Percentiles rank a stretch among this genome's conserved stretches.
Evolutionary conservation across 2,329 filamentous ascomycete species (phyloP).

Genomic region (Domatiomyces globalis): DNA sequence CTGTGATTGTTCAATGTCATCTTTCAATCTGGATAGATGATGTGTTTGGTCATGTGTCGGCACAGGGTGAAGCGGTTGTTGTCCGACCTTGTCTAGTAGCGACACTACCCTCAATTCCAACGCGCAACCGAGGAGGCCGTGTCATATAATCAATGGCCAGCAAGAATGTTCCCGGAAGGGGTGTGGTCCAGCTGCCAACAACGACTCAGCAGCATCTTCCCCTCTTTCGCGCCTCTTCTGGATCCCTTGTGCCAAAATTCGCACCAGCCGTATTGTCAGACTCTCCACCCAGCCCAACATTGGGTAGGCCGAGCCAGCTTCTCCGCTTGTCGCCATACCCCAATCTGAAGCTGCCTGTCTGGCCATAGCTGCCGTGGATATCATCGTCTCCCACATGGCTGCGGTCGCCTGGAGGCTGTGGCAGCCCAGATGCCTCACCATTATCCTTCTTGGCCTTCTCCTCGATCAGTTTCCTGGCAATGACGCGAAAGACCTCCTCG

Average conservation of each 20-base stretch:
- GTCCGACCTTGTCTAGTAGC: too few species aligned
- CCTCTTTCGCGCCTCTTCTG: slow-evolving; percentile 20
- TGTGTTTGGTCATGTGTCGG: too few species aligned
- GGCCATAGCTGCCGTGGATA: slow-evolving; percentile 21
- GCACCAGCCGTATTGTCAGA: slow-evolving; percentile 22
- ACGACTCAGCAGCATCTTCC: slow-evolving; percentile 29
- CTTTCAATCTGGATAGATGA: too few species aligned
- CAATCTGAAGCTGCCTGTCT: slow-evolving; percentile 46
- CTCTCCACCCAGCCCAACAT: slow-evolving; percentile 23
- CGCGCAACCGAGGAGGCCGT: too few species aligned
- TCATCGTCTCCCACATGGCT: slow-evolving; percentile 19
- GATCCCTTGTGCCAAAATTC: slow-evolving; percentile 21
- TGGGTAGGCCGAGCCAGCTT: slow-evolving; percentile 52
- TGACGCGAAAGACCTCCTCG: slow-evolving; percentile 87
- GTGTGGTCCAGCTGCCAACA: too few species aligned
- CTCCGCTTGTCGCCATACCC: slow-evolving; percentile 43
- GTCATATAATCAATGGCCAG: too few species aligned
- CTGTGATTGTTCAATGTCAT: too few species aligned
- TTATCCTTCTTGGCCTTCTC: slow-evolving; percentile 46
- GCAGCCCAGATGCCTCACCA: slow-evolving; percentile 34
- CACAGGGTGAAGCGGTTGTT: too few species aligned
- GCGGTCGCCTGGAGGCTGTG: slow-evolving; percentile 32
- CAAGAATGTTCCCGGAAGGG: too few species aligned
- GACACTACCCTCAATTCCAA: too few species aligned
- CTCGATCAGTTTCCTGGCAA: slow-evolving; percentile 72